A percentile compares a stretch with the other conserved stretches of the same genome.
Conservation (phyloP, 2,329 filamentous ascomycete genomes). For the Colletotrichum sp. region DNA sequence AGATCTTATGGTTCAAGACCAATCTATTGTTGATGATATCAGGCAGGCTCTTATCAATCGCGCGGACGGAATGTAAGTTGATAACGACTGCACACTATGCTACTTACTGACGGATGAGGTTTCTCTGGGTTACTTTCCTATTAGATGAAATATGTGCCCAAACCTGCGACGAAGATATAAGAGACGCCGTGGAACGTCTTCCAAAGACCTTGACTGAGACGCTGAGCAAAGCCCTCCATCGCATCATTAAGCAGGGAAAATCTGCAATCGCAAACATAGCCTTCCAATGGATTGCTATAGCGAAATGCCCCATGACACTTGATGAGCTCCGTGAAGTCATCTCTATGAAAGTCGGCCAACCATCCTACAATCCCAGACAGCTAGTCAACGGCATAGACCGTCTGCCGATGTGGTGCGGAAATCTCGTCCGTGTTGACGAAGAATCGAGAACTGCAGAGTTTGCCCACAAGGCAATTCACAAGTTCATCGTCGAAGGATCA, state of each 20-base stretch:
- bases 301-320: too few species aligned
- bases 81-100: background rate
- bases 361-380: fast-evolving
- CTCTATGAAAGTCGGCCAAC: background rate
- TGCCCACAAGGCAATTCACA: background rate
- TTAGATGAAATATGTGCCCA: background rate
- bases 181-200: background rate
- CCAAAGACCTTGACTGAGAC: background rate
- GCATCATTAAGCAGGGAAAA: background rate
- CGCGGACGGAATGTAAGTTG: background rate
- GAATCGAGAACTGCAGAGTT: background rate
- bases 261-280: background rate
- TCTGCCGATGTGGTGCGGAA: background rate
- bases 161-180: background rate
- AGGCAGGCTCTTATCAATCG: background rate
- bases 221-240: background rate
- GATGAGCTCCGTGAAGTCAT: background rate
- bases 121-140: background rate
- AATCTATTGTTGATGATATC: background rate
- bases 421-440: background rate
- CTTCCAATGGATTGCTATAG: background rate
- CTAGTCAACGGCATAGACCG: background rate
- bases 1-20: background rate
- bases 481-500: background rate
- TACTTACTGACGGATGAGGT: background rate